Evolutionary conservation across 768 basidiomycete genomes (phyloP).

Genomic region (Hericium erinaceus): DNA sequence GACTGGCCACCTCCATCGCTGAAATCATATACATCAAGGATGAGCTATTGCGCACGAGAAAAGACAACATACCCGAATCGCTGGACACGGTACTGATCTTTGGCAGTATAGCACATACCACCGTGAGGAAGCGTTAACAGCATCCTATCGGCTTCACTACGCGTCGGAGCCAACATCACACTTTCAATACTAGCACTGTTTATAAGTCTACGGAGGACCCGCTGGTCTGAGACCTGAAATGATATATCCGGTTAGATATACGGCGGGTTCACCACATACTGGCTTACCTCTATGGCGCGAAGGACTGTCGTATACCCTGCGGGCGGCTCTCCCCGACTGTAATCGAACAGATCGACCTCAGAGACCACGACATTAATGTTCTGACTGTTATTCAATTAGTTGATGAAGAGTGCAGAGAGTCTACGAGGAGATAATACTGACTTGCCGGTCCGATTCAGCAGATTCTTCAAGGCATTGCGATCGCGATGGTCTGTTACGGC

Average conservation of each 20-base stretch:
- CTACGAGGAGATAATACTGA: constrained; percentile 26
- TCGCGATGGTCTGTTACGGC: constrained; percentile 69
- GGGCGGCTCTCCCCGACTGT: constrained; percentile 60
- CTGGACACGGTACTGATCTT: constrained; percentile 50
- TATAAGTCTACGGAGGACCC: constrained; percentile 74
- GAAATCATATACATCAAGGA: background rate
- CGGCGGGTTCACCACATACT: background rate
- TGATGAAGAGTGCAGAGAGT: background rate
- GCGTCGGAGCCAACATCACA: constrained; percentile 52
- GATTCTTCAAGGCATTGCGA: constrained; percentile 39
- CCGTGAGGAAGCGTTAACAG: constrained; percentile 33
- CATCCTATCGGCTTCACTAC: constrained; percentile 48
- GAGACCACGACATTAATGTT: constrained; percentile 50
- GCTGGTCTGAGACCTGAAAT: constrained; percentile 59
- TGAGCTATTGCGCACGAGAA: background rate
- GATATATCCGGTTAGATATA: background rate
- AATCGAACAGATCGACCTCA: constrained; percentile 77
- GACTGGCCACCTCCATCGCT: constrained; percentile 67
- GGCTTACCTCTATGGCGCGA: constrained; percentile 67
- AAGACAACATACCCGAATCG: constrained; percentile 48
- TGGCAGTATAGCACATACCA: constrained; percentile 51
- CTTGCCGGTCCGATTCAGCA: constrained; percentile 55
- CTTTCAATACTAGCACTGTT: constrained; percentile 67
- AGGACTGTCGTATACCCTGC: constrained; percentile 60
- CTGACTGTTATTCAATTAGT: constrained; percentile 25